phyloP scores from a whole-genome alignment of 345 rosid genomes.

The Salix caprea region DNA sequence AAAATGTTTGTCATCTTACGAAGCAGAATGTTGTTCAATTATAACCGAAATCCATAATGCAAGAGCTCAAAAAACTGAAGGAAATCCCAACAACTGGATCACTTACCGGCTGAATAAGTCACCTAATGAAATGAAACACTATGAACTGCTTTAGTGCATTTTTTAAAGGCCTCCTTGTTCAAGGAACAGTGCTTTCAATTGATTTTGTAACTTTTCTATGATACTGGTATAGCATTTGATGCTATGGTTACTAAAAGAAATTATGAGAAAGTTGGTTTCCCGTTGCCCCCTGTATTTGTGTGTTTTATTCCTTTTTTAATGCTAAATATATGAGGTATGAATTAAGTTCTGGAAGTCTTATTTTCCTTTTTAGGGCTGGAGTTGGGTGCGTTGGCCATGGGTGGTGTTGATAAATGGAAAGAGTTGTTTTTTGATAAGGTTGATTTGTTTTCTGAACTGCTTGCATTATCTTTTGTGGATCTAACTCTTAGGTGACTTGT shows the following conservation, averaged over 20 bases:
- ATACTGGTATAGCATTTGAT: background rate
- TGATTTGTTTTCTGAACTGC: background rate
- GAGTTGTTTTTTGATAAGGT: background rate
- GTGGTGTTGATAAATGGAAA: background rate
- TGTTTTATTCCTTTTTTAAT: background rate
- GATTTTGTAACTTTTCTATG: background rate
- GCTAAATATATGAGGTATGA: background rate
- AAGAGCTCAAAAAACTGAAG: background rate
- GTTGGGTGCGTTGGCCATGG: background rate
- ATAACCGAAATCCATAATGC: background rate
- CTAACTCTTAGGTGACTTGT: slow-evolving; percentile 62
- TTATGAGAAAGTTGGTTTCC: background rate
- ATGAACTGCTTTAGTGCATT: background rate
- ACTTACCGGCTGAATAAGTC: background rate
- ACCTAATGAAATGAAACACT: background rate
- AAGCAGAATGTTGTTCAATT: background rate
- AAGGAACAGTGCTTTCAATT: slow-evolving; percentile 3
- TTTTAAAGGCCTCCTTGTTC: background rate
- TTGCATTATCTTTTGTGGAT: slow-evolving; percentile 2
- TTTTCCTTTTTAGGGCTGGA: background rate
- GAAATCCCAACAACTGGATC: background rate
- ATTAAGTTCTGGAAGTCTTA: background rate
- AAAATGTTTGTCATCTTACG: background rate
- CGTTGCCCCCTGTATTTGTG: background rate
- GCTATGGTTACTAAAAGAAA: background rate